phyloP scores from a whole-genome alignment of 23 red algal genomes.

The Chondrus crispus region DNA sequence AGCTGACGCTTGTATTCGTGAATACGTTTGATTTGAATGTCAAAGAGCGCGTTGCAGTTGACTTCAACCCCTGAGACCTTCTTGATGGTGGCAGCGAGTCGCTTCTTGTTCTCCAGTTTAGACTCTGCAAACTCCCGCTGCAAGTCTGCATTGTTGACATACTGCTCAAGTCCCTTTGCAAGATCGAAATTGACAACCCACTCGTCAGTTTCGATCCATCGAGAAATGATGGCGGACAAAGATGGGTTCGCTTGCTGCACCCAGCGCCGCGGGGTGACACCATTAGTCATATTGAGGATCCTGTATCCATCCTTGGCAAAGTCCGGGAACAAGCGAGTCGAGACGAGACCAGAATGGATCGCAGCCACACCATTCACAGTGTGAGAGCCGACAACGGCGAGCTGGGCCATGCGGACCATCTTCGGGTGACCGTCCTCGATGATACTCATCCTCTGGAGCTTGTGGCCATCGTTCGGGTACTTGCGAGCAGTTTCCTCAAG shows the following conservation, averaged over 20 bases:
- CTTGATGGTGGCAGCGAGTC: conserved; percentile 78
- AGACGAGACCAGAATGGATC: conserved; percentile 87
- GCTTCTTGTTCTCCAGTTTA: conserved; percentile 93
- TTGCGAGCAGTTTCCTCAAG: conserved; percentile 75
- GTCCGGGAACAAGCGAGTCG: conserved; percentile 88
- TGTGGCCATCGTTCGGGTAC: conserved; percentile 83
- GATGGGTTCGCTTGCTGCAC: conserved; percentile 95
- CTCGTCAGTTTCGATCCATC: conserved; percentile 99
- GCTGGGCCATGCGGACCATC: conserved; percentile 98
- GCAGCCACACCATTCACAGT: conserved; percentile 98
- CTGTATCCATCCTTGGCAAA: conserved; percentile 81
- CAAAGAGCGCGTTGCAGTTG: conserved; percentile 84
- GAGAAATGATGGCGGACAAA: conserved; percentile 81
- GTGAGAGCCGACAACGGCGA: conserved; percentile 97
- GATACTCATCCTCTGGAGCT: conserved; percentile 91
- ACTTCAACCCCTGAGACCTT: conserved; percentile 66
- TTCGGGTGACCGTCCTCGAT: conserved; percentile 99
- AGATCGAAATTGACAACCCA: conserved; percentile 86
- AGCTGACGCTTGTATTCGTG: conserved; percentile 99
- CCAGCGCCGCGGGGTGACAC: conserved; percentile 98
- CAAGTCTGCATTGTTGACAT: conserved; percentile 93
- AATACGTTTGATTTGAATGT: conserved; percentile 99
- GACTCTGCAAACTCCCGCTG: conserved; percentile 92
- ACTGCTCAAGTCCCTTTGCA: conserved; percentile 70
- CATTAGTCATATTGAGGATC: conserved; percentile 98